Conservation (phyloP, 2,329 filamentous ascomycete species). For the Neocucurbitaria cava region DNA sequence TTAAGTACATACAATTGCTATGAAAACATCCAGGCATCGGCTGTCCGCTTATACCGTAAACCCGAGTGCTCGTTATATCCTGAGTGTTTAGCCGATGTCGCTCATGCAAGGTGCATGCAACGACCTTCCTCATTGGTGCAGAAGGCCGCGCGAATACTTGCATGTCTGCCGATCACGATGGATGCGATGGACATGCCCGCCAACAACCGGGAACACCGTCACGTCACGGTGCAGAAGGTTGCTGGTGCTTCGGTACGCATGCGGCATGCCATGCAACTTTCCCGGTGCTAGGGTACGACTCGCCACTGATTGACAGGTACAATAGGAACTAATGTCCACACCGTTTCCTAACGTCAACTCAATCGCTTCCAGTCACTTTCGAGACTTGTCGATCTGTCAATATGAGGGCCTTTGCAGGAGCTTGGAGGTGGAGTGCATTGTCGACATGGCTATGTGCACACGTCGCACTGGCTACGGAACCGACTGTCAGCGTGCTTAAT, state of each 20-base stretch:
- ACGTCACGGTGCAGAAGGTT: constrained; percentile 12
- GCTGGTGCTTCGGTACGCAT: background rate
- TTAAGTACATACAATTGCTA: background rate
- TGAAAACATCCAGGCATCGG: background rate
- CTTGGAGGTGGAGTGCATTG: constrained; percentile 24
- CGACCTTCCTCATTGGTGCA: constrained; percentile 15
- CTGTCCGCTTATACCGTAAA: background rate
- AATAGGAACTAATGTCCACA: constrained; percentile 9
- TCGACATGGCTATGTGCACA: constrained; percentile 19
- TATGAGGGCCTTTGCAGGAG: constrained; percentile 23
- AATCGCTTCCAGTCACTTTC: background rate
- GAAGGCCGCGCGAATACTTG: constrained; percentile 1
- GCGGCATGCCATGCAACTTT: background rate
- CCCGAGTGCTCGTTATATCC: background rate
- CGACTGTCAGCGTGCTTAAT: constrained; percentile 40
- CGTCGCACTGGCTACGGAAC: constrained; percentile 20
- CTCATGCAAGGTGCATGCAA: constrained; percentile 2
- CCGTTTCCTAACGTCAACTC: background rate
- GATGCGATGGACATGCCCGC: constrained; percentile 4
- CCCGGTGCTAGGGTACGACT: background rate
- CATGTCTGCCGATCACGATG: constrained; percentile 11
- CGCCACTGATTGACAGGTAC: constrained; percentile 17
- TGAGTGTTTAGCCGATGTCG: background rate
- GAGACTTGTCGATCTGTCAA: background rate
- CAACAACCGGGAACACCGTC: constrained; percentile 8